Conservation (phyloP, 192 early-diverging fungal genomes). For the Jimgerdemannia flammicorona region DNA sequence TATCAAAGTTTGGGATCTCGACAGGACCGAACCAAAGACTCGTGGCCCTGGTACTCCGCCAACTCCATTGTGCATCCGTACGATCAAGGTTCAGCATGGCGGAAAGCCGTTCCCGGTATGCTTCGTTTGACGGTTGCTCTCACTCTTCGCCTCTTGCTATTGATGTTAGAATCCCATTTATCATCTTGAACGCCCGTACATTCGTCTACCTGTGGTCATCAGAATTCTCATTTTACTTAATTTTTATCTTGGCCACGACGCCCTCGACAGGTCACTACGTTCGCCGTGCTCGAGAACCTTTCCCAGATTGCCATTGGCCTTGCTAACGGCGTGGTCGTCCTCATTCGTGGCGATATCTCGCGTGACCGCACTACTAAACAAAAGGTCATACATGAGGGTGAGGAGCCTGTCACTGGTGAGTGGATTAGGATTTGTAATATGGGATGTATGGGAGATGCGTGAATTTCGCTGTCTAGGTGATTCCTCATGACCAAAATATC, state of each 20-base stretch:
- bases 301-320: constrained; percentile 90
- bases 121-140: not conserved
- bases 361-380: constrained; percentile 75
- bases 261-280: constrained; percentile 42
- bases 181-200: too few relatives aligned
- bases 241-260: constrained; percentile 18
- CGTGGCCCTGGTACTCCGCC: constrained; percentile 32
- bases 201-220: too few relatives aligned
- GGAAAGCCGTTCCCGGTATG: constrained; percentile 64
- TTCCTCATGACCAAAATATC: constrained; percentile 26
- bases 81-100: constrained; percentile 63
- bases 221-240: not conserved
- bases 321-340: constrained; percentile 85
- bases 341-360: constrained; percentile 79
- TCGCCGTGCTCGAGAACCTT: constrained; percentile 74
- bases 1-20: constrained; percentile 82
- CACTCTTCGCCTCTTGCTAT: constrained; percentile 31
- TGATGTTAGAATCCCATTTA: too few relatives aligned
- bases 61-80: constrained; percentile 54
- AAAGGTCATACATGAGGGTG: constrained; percentile 78
- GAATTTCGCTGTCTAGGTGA: constrained; percentile 12
- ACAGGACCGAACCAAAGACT: constrained; percentile 41
- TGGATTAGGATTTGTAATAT: constrained; percentile 13
- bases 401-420: constrained; percentile 81
- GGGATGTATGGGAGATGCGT: not conserved